A percentile compares a stretch with the other conserved stretches of the same genome.
Conservation (phyloP, 768 basidiomycete species). For the Tylopilus sp. region DNA sequence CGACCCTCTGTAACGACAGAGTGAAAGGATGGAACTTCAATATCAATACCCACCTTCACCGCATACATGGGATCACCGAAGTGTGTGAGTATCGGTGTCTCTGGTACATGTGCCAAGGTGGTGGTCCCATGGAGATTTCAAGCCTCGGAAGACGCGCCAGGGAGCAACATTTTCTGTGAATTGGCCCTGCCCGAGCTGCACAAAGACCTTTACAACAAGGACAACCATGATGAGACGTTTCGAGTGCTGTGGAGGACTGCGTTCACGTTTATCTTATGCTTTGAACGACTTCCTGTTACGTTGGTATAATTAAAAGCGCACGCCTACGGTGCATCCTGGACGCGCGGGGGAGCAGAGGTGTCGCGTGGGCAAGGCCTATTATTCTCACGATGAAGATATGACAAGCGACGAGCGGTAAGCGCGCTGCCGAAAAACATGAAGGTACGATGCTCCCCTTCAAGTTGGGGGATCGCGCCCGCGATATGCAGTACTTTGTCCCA, state of each 20-base stretch:
- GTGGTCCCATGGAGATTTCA: neutral
- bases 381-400: no score
- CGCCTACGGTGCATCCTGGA: no score
- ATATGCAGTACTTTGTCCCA: no score
- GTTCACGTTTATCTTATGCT: no score
- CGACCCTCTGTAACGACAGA: neutral
- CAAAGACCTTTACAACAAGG: constrained; percentile 3
- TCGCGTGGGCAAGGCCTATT: no score
- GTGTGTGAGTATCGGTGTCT: neutral
- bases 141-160: constrained; percentile 5
- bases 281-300: no score
- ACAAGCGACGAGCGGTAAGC: no score
- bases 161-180: neutral
- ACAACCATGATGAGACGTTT: neutral
- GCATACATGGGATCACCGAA: neutral
- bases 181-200: constrained; percentile 3
- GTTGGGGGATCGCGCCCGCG: no score
- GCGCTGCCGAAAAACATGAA: no score
- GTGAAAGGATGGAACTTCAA: neutral
- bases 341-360: no score
- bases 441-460: no score
- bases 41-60: neutral
- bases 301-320: no score
- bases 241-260: neutral
- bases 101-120: neutral